phyloP scores from a whole-genome alignment of 1,284 basidiomycete species.

The Ustilago shanxiensis region DNA sequence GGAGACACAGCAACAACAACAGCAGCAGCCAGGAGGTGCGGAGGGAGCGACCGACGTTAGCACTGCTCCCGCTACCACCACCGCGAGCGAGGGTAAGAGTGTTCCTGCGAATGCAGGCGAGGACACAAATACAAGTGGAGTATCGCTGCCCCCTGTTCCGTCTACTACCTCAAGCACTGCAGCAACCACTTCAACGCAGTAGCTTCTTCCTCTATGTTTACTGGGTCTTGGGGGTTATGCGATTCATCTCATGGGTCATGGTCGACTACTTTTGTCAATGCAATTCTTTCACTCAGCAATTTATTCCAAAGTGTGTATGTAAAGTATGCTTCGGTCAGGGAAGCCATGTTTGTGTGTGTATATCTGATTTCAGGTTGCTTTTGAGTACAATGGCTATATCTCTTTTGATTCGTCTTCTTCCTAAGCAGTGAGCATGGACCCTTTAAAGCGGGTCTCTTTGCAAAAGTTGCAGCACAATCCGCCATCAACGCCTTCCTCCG shows the following conservation, averaged over 20 bases:
- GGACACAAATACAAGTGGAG: background rate
- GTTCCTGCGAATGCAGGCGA: background rate
- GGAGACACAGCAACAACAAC: background rate
- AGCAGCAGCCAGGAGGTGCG: background rate
- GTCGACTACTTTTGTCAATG: background rate
- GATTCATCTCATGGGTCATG: background rate
- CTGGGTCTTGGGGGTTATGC: too few relatives aligned
- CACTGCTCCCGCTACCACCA: background rate
- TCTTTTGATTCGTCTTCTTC: too few relatives aligned
- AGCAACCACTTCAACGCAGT: background rate
- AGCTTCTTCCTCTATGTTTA: too few relatives aligned
- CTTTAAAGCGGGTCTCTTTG: conserved; percentile 29
- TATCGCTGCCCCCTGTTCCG: conserved; percentile 2
- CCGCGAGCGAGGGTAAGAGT: background rate
- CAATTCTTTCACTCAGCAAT: too few relatives aligned
- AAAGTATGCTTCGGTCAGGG: too few relatives aligned
- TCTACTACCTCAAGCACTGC: background rate
- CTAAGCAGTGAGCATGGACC: background rate
- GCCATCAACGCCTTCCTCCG: background rate
- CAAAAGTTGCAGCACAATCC: conserved; percentile 46
- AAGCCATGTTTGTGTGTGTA: background rate
- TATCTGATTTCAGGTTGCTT: background rate
- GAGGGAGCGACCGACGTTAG: background rate
- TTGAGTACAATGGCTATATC: too few relatives aligned
- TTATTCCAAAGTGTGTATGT: too few relatives aligned